Evolutionary conservation across 1,284 basidiomycete species (phyloP), one percentile per base, ranked within the genome.

Genomic region (Naganishia sp.): DNA sequence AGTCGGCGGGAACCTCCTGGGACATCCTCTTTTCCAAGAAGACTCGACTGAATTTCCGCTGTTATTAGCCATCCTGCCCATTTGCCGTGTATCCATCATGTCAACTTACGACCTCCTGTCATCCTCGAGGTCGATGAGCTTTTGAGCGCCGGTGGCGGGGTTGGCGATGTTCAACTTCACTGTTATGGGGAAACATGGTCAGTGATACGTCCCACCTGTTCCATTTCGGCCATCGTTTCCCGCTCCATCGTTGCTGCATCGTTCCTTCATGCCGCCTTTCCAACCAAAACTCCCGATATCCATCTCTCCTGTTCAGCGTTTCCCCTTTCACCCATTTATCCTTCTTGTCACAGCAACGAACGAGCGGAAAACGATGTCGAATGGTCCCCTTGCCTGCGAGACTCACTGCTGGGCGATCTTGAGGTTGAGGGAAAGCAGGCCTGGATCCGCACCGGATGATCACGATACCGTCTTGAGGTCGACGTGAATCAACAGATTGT

Each of bases 21-120:
- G 91, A 79, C 84, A 98, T 94, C 82, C 90, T 90, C 87, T 94
- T 94, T 82, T 96, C 93, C 83, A 90, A 93, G 85, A 97, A 95
- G 84, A 92, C 80, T 80, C 93, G 92, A 83, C 89, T 92, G 75
- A 53, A 45, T 67, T 44, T 60, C 31, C 48, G 63, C 21, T 46
- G 31, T 6, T 16, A 21, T 31, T 50, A 55, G 28, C 43, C 53
- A 46, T 55, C 46, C 50, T 28, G 23, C 15, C 28, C 25, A 3
- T 39, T 16, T 43, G 7, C 23, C n/a, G n/a, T 2, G n/a, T 4
- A 50, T 28, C 36, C 16, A 33, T 28, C 21, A n/a, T 23, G 28
- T 44, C 55, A 52, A 82, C 90, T 80, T 80, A 92, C 89, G 84
- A 89, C 84, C 87, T 86, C 80, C 86, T 89, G 84, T 96, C 93